Evolutionary conservation across 768 basidiomycete species (phyloP).

Genomic region (Mycena crocata): DNA sequence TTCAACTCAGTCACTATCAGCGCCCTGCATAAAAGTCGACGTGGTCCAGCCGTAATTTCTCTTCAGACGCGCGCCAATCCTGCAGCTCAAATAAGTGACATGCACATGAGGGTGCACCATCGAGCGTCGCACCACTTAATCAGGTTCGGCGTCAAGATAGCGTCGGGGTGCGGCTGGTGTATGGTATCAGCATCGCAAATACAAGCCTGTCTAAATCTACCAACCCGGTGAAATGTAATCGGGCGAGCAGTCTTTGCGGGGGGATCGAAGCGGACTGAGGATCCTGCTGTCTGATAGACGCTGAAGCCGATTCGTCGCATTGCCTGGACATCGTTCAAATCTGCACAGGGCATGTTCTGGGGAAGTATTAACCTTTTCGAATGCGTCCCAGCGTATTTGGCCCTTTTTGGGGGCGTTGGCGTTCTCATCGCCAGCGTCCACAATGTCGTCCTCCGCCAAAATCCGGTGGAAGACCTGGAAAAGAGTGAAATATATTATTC

Average conservation of each 20-base stretch:
- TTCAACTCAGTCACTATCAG: too few species aligned
- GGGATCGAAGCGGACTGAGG: constrained; percentile 36
- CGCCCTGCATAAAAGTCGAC: constrained; percentile 15
- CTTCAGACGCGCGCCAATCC: constrained; percentile 33
- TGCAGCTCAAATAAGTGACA: neutral
- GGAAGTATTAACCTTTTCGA: constrained; percentile 22
- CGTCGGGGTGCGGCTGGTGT: constrained; percentile 35
- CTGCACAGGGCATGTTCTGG: neutral
- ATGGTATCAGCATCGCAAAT: neutral
- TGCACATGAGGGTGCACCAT: neutral
- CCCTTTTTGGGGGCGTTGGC: constrained; percentile 32
- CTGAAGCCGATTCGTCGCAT: constrained; percentile 36
- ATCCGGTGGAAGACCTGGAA: constrained; percentile 32
- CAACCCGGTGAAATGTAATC: constrained; percentile 34
- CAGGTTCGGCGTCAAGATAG: constrained; percentile 27
- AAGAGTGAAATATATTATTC: neutral
- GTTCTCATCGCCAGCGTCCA: neutral
- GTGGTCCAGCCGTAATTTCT: constrained; percentile 33
- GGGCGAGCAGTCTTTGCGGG: constrained; percentile 32
- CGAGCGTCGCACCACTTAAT: constrained; percentile 25
- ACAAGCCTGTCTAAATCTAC: neutral
- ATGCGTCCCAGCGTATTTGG: constrained; percentile 37
- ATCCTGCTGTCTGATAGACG: constrained; percentile 33
- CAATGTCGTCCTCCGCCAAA: constrained; percentile 17
- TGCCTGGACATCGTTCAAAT: constrained; percentile 16